phyloP scores from a whole-genome alignment of 768 basidiomycete species.

The Rhodosporidiobolus sp. region DNA sequence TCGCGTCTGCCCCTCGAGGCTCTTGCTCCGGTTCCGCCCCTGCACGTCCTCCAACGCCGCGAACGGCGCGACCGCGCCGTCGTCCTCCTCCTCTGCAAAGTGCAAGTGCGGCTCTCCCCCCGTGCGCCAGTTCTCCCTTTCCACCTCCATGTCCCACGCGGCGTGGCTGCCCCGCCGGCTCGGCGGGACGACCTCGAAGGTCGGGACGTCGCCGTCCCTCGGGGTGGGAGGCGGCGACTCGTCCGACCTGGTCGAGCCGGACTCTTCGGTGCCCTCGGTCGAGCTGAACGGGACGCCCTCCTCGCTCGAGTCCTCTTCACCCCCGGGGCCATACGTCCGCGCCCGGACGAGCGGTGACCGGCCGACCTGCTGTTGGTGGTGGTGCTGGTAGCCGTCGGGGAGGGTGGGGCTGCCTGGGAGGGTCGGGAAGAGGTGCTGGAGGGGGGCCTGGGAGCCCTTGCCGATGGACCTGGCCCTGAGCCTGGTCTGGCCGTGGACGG shows the following conservation, averaged over 20 bases:
- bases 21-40: slow-evolving; percentile 17
- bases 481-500: background rate
- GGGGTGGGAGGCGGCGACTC: slow-evolving; percentile 18
- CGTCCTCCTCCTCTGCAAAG: no score
- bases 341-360: no score
- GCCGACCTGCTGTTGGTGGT: no score
- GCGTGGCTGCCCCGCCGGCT: slow-evolving; percentile 22
- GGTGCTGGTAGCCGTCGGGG: background rate
- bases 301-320: background rate
- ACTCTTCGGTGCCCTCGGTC: slow-evolving; percentile 19
- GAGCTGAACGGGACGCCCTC: background rate
- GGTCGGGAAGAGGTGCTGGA: background rate
- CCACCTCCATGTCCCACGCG: background rate
- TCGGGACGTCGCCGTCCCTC: slow-evolving; percentile 7
- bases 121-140: slow-evolving; percentile 23
- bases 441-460: background rate
- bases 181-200: slow-evolving; percentile 10
- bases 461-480: background rate
- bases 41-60: background rate
- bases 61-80: background rate
- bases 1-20: slow-evolving; percentile 34
- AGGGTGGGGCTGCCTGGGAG: background rate
- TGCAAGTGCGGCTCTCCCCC: slow-evolving; percentile 14
- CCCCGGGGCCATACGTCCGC: no score
- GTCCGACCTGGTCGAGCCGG: slow-evolving; percentile 23